phyloP scores from a whole-genome alignment of 805 yeast genomes.

The Tetrapisispora phaffii region DNA sequence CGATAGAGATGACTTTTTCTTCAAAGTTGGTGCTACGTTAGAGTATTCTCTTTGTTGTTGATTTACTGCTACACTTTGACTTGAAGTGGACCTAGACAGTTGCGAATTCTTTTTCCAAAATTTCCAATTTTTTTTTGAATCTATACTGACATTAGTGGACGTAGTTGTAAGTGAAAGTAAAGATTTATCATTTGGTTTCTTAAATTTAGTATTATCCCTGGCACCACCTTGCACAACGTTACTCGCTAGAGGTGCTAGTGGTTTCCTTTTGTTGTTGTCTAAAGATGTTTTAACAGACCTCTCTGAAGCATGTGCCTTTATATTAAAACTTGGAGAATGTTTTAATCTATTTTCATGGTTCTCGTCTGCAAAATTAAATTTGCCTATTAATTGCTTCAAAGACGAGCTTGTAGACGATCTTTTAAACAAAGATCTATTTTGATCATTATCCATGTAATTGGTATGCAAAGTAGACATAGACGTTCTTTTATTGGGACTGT shows the following conservation, averaged over 20 bases:
- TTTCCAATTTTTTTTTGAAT: constrained; percentile 21
- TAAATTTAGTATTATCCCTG: not conserved
- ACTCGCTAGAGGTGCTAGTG: constrained; percentile 9
- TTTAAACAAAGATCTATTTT: constrained; percentile 6
- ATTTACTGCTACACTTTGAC: not conserved
- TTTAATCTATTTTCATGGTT: constrained; percentile 5
- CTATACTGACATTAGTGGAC: constrained; percentile 6
- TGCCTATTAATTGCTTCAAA: constrained; percentile 23
- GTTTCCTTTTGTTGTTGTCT: constrained; percentile 4
- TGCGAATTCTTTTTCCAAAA: constrained; percentile 25
- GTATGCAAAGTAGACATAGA: constrained; percentile 8
- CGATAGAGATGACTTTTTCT: not conserved
- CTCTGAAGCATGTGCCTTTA: not conserved
- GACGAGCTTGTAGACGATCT: constrained; percentile 28
- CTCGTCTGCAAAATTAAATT: constrained; percentile 19
- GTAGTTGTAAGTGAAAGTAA: not conserved
- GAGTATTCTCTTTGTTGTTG: not conserved
- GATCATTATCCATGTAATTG: not conserved
- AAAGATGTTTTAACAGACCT: not conserved
- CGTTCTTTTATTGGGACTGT: constrained; percentile 6
- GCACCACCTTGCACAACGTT: constrained; percentile 1
- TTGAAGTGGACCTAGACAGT: not conserved
- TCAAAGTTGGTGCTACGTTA: not conserved
- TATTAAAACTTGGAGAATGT: not conserved
- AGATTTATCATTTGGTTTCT: not conserved